Conservation (phyloP, 352 stramenopile species). For the Phytophthora nicotianae region DNA sequence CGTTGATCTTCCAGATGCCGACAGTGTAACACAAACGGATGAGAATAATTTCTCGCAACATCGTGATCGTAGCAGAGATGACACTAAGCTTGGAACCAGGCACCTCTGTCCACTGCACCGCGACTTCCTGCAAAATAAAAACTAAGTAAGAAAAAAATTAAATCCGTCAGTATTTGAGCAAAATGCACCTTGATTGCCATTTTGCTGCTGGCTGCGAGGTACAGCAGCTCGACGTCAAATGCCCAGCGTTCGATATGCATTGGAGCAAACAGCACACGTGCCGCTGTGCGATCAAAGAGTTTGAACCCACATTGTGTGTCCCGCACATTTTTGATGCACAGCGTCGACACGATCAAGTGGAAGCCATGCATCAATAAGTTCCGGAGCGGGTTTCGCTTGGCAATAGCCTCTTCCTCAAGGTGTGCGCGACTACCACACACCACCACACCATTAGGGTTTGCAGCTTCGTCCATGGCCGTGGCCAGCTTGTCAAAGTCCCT, state of each 20-base stretch:
- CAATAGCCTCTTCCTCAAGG: conserved; percentile 85
- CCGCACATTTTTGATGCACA: conserved; percentile 86
- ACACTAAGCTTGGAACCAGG: conserved; percentile 92
- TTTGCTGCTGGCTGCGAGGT: conserved; percentile 67
- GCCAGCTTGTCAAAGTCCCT: conserved; percentile 87
- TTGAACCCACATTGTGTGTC: conserved; percentile 97
- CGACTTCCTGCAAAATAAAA: conserved; percentile 77
- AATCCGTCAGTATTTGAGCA: not conserved
- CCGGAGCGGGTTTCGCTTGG: conserved; percentile 83
- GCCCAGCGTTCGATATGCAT: conserved; percentile 95
- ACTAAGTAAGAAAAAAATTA: not conserved
- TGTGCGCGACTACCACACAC: conserved; percentile 92
- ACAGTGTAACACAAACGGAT: conserved; percentile 92
- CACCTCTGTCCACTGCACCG: conserved; percentile 92
- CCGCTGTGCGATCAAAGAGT: conserved; percentile 89
- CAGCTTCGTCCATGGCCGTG: conserved; percentile 48
- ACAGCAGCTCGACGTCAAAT: conserved; percentile 95
- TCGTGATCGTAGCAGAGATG: conserved; percentile 87
- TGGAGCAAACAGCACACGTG: conserved; percentile 85
- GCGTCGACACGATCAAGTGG: conserved; percentile 88
- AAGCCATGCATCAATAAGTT: conserved; percentile 95
- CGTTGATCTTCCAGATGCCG: conserved; percentile 81
- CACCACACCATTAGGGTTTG: conserved; percentile 57
- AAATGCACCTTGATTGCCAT: conserved; percentile 63
- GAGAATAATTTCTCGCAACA: conserved; percentile 93